phyloP scores from a whole-genome alignment of 208 protist species.

The Naegleria fowleri region DNA sequence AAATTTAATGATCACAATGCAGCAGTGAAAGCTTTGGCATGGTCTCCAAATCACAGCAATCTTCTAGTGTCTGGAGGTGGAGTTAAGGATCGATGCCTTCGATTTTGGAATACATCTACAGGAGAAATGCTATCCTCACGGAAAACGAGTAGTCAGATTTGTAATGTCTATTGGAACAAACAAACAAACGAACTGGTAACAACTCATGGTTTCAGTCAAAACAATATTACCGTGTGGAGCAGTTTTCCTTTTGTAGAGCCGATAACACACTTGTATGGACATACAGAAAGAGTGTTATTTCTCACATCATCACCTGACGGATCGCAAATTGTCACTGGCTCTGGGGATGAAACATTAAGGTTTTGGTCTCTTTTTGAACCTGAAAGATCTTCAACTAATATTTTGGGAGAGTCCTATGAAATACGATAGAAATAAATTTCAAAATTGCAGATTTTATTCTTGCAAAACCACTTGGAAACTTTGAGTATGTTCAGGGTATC shows the following conservation, averaged over 20 bases:
- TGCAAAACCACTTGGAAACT: not conserved
- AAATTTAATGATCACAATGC: not conserved
- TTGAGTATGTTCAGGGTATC: not conserved
- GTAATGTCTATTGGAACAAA: constrained; percentile 22
- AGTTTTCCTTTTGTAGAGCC: not conserved
- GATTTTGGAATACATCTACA: constrained; percentile 73
- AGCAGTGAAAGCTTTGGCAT: constrained; percentile 78
- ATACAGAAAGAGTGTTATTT: not conserved
- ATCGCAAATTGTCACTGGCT: constrained; percentile 5
- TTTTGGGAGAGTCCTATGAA: not conserved
- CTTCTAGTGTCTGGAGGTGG: constrained; percentile 78
- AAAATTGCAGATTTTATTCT: no score
- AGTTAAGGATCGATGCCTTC: constrained; percentile 69
- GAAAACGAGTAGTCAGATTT: constrained; percentile 31
- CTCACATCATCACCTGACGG: not conserved
- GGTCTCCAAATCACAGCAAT: constrained; percentile 66
- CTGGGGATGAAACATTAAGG: not conserved
- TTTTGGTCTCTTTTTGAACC: not conserved
- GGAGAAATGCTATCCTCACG: constrained; percentile 34
- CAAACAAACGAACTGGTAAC: constrained; percentile 30
- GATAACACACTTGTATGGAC: not conserved
- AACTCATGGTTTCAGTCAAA: constrained; percentile 32
- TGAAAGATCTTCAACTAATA: not conserved
- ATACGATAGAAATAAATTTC: not conserved
- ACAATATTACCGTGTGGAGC: constrained; percentile 26